Evolutionary conservation across 352 stramenopile genomes (phyloP), one percentile per base, ranked within the genome.

Genomic region (Plasmopara muralis): DNA sequence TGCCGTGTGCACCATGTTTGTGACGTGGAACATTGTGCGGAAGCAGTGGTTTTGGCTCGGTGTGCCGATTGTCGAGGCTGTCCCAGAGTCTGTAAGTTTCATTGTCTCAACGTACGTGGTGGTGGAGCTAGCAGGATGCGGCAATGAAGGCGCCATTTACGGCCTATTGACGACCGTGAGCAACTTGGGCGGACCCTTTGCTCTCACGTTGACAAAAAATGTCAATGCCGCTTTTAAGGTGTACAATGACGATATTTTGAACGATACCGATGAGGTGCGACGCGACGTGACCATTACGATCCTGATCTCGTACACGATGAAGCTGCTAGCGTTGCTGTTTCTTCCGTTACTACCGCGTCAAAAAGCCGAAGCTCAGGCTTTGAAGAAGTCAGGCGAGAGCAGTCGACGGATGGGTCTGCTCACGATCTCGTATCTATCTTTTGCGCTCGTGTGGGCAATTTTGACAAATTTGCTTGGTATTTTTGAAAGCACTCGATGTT

Each of bases 31-130:
- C 44, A 55, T 76, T 30, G 61, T 79, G 8, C 68, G 72, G 0
- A 72, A 71, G 33, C 72, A 74, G 43, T 83, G 72, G 71, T 78
- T 82, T 51, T 82, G 70, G 68, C 57, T 75, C n/a, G 68, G 68
- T 12, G 51, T 82, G 18, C 55, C 65, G 4, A 68, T 82, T 51
- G 63, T 77, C 18, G 68, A 83, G 57, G 55, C 66, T 9, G 56
- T 83, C 5, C 72, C 72, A 5, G 51, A 53, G 18, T 66, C 63
- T 16, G 57, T 78, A 16, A 62, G 68, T 14, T 83, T 83, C 25
- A 79, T 83, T 51, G 70, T 83, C 31, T 74, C 72, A 16, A 83
- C 72, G 28, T 83, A 72, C 28, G 66, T 75, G 45, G 67, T 77
- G 34, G 70, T 83, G 14, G 72, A 84, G 50, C 55, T 84, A 15